phyloP scores from a whole-genome alignment of 176 grass and related monocot genomes.

The Aegilops sharonensis region DNA sequence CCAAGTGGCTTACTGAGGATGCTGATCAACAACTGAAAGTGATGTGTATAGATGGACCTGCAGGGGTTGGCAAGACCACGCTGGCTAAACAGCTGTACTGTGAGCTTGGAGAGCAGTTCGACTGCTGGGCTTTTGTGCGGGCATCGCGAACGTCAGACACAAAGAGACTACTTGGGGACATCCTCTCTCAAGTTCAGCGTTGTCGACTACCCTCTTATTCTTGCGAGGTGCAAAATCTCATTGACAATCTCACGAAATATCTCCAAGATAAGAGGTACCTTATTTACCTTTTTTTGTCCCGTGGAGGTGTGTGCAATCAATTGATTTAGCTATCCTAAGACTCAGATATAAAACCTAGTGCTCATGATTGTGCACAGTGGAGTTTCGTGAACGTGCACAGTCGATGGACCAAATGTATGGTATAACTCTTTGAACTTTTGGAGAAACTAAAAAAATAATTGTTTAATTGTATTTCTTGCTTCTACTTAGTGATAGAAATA shows the following conservation, averaged over 20 bases:
- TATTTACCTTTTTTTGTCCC: background rate
- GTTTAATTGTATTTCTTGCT: background rate
- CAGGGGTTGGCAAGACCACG: slow-evolving; percentile 24
- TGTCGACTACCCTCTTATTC: background rate
- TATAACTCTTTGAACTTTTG: background rate
- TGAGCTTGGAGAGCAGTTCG: background rate
- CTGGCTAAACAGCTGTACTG: background rate
- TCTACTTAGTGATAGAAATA: background rate
- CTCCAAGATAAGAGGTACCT: slow-evolving; percentile 10
- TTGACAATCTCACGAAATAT: background rate
- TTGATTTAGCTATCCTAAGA: background rate
- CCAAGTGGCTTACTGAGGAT: background rate
- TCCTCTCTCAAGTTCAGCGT: background rate
- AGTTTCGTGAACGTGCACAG: background rate
- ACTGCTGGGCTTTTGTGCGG: slow-evolving; percentile 4
- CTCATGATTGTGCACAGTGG: background rate
- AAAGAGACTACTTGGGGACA: background rate
- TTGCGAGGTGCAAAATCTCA: background rate
- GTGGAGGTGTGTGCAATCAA: background rate
- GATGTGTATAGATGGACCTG: background rate
- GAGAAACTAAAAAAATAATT: background rate
- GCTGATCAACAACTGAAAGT: slow-evolving; percentile 2
- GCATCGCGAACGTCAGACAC: slow-evolving; percentile 1
- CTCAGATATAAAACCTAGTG: background rate
- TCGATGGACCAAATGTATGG: background rate